These are phyloP conservation scores for Karstenula rhodostoma DNA, from an alignment of 2,329 filamentous ascomycete species.

Conservation along the genomic window DNA sequence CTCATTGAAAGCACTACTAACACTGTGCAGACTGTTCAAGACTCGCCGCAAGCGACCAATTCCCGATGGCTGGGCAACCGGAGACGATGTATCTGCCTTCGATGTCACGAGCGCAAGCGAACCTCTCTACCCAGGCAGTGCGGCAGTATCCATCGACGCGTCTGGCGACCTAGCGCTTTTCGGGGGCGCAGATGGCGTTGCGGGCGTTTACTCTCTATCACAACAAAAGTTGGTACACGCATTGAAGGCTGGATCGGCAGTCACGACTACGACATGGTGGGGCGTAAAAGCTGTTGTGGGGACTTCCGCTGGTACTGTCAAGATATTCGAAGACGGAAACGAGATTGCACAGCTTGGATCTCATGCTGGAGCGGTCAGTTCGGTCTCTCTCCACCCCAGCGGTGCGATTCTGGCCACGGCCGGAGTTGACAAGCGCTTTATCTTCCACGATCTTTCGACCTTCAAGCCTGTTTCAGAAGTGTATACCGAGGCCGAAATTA, in stretches of 20 bases:
- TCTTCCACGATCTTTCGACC: slow-evolving; percentile 80
- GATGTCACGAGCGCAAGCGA: slow-evolving; percentile 63
- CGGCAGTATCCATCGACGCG: slow-evolving; percentile 65
- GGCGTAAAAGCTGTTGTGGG: slow-evolving; percentile 75
- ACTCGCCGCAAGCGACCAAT: slow-evolving; percentile 88
- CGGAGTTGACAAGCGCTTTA: slow-evolving; percentile 89
- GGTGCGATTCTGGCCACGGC: slow-evolving; percentile 85
- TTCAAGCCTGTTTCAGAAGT: slow-evolving; percentile 77
- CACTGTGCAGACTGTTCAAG: slow-evolving; percentile 74
- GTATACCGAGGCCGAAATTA: slow-evolving; percentile 79
- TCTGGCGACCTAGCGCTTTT: slow-evolving; percentile 73
- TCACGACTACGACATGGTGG: slow-evolving; percentile 73
- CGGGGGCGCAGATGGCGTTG: slow-evolving; percentile 76
- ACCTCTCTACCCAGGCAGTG: slow-evolving; percentile 66
- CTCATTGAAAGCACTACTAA: slow-evolving; percentile 26
- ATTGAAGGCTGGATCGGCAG: slow-evolving; percentile 68
- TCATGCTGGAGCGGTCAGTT: slow-evolving; percentile 83
- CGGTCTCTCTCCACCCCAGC: slow-evolving; percentile 81
- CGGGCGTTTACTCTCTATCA: slow-evolving; percentile 80
- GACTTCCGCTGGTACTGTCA: slow-evolving; percentile 78
- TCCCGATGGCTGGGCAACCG: slow-evolving; percentile 83
- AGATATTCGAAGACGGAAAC: slow-evolving; percentile 76
- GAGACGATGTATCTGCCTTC: slow-evolving; percentile 72
- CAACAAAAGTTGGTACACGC: slow-evolving; percentile 77
- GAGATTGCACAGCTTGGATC: slow-evolving; percentile 76